Evolutionary conservation across 495 filamentous ascomycete genomes (phyloP), one percentile per base, ranked within the genome.

Genomic region (Friedmanniomyces endolithicus): DNA sequence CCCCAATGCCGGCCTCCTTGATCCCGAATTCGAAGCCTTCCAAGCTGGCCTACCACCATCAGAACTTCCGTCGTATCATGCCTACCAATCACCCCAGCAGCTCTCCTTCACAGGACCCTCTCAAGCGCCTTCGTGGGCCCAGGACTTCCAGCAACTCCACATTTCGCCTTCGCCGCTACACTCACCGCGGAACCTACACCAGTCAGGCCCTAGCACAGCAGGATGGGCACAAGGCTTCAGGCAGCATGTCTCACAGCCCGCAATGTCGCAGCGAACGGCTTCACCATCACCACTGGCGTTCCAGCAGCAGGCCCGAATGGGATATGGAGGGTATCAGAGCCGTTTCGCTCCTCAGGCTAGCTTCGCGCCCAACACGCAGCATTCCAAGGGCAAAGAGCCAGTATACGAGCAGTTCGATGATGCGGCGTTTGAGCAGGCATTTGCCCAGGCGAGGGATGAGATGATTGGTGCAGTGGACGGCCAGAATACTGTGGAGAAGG

Each of bases 21-120:
- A 88, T 61, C 71, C 75, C 14, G 84, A 88, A 55, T 86, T 86
- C 57, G 76, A 84, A 56, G 79, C 83, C 25, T 88, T 88, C 54
- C 82, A 86, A 68, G 75, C 79, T 9, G 77, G 78, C 11, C 59
- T 76, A 60, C 63, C 68, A 62, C 24, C 63, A 20, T 40, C 51
- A 12, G 49, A 62, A 6, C 33, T 58, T 2, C 65, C 60, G 12
- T 48, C 63, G 16, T 60, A 63, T 47, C 49, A 57, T 17, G 40
- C 49, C n/a, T 57, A 50, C 9, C 56, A 58, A 24, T 41, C 39
- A 0, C 41, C 22, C 16, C 60, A 33, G 22, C 33, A 49, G 20
- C 49, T 46, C 35, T 56, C 50, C 24, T 62, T 64, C 25, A 53
- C 62, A 8, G 58, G 57, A 29, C 47, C 58, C n/a, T 43, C 61